Evolutionary conservation across 306 rosid genomes (phyloP), one percentile per base, ranked within the genome.

Genomic region (Cucurbita ficifolia): DNA sequence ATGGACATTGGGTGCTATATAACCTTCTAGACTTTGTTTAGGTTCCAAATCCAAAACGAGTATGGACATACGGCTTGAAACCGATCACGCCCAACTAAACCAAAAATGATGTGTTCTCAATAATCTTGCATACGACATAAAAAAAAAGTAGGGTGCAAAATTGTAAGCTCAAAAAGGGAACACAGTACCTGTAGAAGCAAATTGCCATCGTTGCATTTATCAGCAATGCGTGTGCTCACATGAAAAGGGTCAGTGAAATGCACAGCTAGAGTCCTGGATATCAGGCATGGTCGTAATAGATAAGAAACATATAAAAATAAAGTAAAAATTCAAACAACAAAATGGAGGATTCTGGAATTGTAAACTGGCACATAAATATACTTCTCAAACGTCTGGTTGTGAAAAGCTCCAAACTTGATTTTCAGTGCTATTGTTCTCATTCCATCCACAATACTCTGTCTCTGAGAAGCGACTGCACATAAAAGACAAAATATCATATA

Each of bases 221-320:
- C 96, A n/a, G 96, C 87, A 77, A 91, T 87, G 55, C 91, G 86
- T 40, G 91, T 86, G 70, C 81, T 89, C 81, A 91, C 91, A 77
- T 91, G 82, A 88, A 91, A 89, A 83, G 99, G 99, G 84, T 95
- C 87, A 6, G 99, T 95, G 77, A 91, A 95, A 83, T 95, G 96
- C 79, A 95, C 92, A 45, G 99, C 99, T 13, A 95, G 73, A 81
- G 99, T 95, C 88, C 99, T 95, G 92, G 63, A 77, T 19, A 82
- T 72, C 75, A 75, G 81, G 76, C 43, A 61, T 54, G 51, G 46
- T 60, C 73, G 75, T 60, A 72, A 51, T 77, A 74, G 72, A 75
- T 45, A 33, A 33, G 42, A 35, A 78, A 33, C 48, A 67, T 8
- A 24, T 67, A 9, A 19, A 14, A 40, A 65, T 19, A 48, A 24